phyloP scores from a whole-genome alignment of 257 asterid species.

The Scutellaria baicalensis region DNA sequence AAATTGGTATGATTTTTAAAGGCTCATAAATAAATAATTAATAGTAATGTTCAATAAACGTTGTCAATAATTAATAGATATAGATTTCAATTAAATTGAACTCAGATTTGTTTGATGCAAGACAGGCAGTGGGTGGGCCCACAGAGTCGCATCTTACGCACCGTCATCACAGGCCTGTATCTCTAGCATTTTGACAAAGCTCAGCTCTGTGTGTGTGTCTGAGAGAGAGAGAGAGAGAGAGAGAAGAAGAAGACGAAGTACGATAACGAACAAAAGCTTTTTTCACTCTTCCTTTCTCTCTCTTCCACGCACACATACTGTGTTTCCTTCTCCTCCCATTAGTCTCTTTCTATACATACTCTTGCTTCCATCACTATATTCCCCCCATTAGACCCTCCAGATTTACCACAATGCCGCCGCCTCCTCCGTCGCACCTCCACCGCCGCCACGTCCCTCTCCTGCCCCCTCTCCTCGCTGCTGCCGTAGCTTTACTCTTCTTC shows the following conservation, averaged over 20 bases:
- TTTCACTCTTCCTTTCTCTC: conserved; percentile 12
- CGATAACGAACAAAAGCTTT: conserved; percentile 26
- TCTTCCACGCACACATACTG: background rate
- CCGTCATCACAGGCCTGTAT: conserved; percentile 19
- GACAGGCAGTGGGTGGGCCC: background rate
- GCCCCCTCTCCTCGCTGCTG: conserved; percentile 46
- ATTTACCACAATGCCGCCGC: conserved; percentile 31
- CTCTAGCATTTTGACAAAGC: conserved; percentile 32
- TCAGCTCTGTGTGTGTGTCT: background rate
- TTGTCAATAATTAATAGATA: no score
- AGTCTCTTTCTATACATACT: conserved; percentile 26
- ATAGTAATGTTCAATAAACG: no score
- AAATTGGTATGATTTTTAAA: no score
- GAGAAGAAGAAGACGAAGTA: conserved; percentile 19
- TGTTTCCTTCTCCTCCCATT: conserved; percentile 6
- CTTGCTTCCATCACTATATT: conserved; percentile 16
- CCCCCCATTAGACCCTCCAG: background rate
- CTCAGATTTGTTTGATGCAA: conserved; percentile 11
- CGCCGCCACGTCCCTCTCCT: conserved; percentile 30
- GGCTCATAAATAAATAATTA: no score
- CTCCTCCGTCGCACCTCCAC: conserved; percentile 22
- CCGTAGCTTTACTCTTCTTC: conserved; percentile 38
- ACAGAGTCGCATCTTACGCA: background rate
- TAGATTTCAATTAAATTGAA: background rate
- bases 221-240: background rate